Evolutionary conservation across 164 flowering plant genomes (phyloP), one percentile per base, ranked within the genome.

Genomic region (Aristolochia fimbriata): DNA sequence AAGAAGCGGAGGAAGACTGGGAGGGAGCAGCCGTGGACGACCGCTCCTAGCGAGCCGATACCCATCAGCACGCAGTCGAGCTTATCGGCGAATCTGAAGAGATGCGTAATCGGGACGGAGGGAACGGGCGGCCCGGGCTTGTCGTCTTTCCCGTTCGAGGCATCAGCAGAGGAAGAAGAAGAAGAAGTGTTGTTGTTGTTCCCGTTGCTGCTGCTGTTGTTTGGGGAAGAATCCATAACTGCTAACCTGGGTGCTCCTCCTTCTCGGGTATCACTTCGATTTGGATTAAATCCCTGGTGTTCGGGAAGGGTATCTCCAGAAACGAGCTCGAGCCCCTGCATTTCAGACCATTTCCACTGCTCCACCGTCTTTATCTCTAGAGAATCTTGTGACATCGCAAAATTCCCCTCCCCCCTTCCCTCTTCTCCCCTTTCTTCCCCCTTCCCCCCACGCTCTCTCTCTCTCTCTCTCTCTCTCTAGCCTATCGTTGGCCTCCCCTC

Each of bases 1-100:
- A 93, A 93, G 79, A 93, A 93, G n/a, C 99, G 75, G 53, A 93
- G 87, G 59, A 93, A 93, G 47, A 93, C 59, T 17, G 97, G 97
- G 64, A 93, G 62, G 16, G 99, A 82, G 68, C 89, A 86, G 48
- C 99, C 99, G 71, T 93, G 99, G 55, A 93, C 83, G 62, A 93
- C 49, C 0, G 99, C 99, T 14, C 99, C 99, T 2, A 73, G 47
- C 0, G 99, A 74, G 24, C 99, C 99, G 71, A 93, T 76, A 16
- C 62, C 73, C 97, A 93, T 93, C 58, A 93, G 71, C 46, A 83
- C 68, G 57, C 74, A 85, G 71, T 93, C 99, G 60, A 93, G 73
- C 47, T 83, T 73, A 73, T 93, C 99, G 1, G 99, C 97, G 60
- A 83, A 93, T 74, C 99, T 77, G 67, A 93, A 90, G 11, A 93